Percentiles rank a stretch among this genome's conserved stretches.
Evolutionary conservation across 2,329 filamentous ascomycete species (phyloP).

Genomic region (Sclerotinia sclerotiorum): DNA sequence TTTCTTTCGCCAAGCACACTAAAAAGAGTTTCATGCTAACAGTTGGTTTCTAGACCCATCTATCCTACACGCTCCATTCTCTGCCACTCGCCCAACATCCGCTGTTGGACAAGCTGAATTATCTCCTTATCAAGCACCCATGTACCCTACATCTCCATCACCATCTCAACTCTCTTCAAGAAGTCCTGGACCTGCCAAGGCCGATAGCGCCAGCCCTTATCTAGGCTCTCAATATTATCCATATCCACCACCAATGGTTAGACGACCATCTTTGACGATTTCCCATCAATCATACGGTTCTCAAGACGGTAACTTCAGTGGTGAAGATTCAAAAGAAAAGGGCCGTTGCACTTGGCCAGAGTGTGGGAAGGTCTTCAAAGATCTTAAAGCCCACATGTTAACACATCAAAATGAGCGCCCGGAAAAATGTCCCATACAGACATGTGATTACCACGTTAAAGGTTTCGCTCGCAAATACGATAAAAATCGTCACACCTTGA

Average conservation of each 20-base stretch:
- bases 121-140: conserved; percentile 35
- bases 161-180: conserved; percentile 37
- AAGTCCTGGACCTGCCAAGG: conserved; percentile 36
- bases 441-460: conserved; percentile 91
- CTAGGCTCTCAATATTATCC: conserved; percentile 37
- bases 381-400: conserved; percentile 84
- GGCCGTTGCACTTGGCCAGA: conserved; percentile 56
- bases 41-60: conserved; percentile 37
- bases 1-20: conserved; percentile 10
- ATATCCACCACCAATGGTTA: conserved; percentile 32
- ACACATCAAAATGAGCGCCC: conserved; percentile 92
- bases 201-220: conserved; percentile 40
- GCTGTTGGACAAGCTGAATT: conserved; percentile 33
- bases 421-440: conserved; percentile 92
- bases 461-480: conserved; percentile 97
- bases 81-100: conserved; percentile 32
- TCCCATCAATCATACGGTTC: conserved; percentile 38
- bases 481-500: conserved; percentile 94
- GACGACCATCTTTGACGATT: conserved; percentile 33
- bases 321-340: conserved; percentile 40
- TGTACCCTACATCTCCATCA: conserved; percentile 39
- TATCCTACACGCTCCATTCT: conserved; percentile 38
- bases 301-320: conserved; percentile 37
- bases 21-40: conserved; percentile 32
- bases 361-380: conserved; percentile 60